Evolutionary conservation across 208 protist genomes (phyloP).

Genomic region (Trypanosoma rangeli): DNA sequence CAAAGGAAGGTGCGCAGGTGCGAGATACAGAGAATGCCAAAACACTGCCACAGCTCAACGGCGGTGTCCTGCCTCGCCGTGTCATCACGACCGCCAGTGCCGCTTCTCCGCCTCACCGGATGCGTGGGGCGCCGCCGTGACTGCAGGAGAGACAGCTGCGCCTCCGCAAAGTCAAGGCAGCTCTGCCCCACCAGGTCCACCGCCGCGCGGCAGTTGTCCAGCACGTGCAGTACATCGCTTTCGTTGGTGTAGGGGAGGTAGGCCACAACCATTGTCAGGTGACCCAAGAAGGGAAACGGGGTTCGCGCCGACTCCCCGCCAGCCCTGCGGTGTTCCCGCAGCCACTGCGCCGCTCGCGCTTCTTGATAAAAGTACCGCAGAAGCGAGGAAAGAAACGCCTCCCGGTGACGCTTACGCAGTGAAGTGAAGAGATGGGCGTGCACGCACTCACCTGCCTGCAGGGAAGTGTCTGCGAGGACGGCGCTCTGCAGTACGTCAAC

Average conservation of each 20-base stretch:
- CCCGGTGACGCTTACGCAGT: slow-evolving; percentile 55
- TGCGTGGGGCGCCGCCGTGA: not conserved
- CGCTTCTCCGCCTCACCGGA: not conserved
- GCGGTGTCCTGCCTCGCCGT: slow-evolving; percentile 17
- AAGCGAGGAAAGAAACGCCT: slow-evolving; percentile 56
- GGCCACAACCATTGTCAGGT: slow-evolving; percentile 52
- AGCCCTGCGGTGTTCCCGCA: slow-evolving; percentile 26
- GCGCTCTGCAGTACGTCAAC: slow-evolving; percentile 58
- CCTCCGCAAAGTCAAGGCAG: slow-evolving; percentile 38
- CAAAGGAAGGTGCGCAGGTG: slow-evolving; percentile 39
- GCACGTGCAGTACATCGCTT: slow-evolving; percentile 51
- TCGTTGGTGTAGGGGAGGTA: slow-evolving; percentile 57
- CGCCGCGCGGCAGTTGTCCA: slow-evolving; percentile 54
- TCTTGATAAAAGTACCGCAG: slow-evolving; percentile 73
- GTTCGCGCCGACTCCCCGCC: slow-evolving; percentile 8
- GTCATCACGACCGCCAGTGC: not conserved
- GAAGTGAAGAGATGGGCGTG: slow-evolving; percentile 41
- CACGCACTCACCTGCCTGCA: slow-evolving; percentile 29
- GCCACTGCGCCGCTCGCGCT: slow-evolving; percentile 46
- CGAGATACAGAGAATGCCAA: slow-evolving; percentile 51
- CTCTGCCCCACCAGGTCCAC: slow-evolving; percentile 65
- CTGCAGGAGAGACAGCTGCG: slow-evolving; percentile 8
- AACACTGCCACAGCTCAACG: slow-evolving; percentile 42
- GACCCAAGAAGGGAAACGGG: slow-evolving; percentile 54
- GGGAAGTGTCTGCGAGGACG: not conserved